phyloP scores from a whole-genome alignment of 805 yeast species.

The Metschnikowia vanudenii region DNA sequence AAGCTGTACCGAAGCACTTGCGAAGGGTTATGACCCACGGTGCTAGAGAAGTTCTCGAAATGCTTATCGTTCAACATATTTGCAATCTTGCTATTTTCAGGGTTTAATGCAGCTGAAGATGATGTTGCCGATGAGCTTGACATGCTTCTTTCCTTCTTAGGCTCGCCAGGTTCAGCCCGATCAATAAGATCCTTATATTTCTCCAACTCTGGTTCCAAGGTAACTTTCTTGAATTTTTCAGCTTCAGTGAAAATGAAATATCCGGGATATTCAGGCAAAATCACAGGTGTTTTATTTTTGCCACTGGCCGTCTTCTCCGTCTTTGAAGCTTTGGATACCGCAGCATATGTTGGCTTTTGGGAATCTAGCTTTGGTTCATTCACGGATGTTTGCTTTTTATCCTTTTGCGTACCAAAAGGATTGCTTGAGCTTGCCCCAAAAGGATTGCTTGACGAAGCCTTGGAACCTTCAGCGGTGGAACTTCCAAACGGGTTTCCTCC shows the following conservation, averaged over 20 bases:
- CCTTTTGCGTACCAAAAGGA: background rate
- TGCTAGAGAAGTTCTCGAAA: constrained; percentile 75
- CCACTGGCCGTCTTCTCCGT: background rate
- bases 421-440: constrained; percentile 14
- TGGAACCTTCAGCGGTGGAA: background rate
- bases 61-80: constrained; percentile 67
- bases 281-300: constrained; percentile 2
- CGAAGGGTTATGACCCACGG: constrained; percentile 75
- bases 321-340: constrained; percentile 2
- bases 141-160: constrained; percentile 16
- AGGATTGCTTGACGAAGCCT: constrained; percentile 17
- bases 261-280: constrained; percentile 60
- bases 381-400: constrained; percentile 4
- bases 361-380: constrained; percentile 3
- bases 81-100: constrained; percentile 35
- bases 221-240: constrained; percentile 59
- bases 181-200: constrained; percentile 47
- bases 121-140: constrained; percentile 18
- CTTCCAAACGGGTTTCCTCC: constrained; percentile 20
- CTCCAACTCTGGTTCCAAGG: constrained; percentile 51
- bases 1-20: constrained; percentile 86
- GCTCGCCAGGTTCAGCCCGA: constrained; percentile 43
- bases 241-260: constrained; percentile 68
- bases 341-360: constrained; percentile 8
- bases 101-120: constrained; percentile 18